Base-by-base conservation (phyloP, 1,139 yeast species). In the Blastobotrys petasosporus region DNA sequence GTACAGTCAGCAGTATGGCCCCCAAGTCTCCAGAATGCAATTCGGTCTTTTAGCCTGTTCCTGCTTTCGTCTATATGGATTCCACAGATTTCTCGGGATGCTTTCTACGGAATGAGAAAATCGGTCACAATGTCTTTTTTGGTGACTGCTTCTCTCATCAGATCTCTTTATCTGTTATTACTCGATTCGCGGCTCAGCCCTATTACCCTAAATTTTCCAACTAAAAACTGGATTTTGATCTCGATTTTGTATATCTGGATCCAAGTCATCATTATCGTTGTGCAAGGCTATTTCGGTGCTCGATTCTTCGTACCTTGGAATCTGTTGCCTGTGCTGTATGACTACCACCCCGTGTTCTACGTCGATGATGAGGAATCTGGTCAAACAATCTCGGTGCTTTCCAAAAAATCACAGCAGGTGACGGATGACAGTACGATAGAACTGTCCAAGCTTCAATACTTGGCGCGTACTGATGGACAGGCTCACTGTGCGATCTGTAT, bases 401-500 rank as follows among this genome's bases (percentile, higher is more conserved):
- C 33, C 44, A 15, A 32, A 36, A 7, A 34, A 36, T n/a, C 40
- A 44, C 17, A 20, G 25, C 25, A 20, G 25, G n/a, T n/a, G n/a
- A 4, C 25, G 25, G 25, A 20, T 20, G 25, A 20, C 4, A 20
- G 7, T 7, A 20, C 25, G 7, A 7, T 20, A 4, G 6, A 20
- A 7, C 25, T 20, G 25, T 20, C 25, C 7, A 20, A 20, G 25
- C 25, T 20, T 4, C 25, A 20, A 20, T 20, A 20, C 25, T 20
- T 20, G 25, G 25, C 25, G 25, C 25, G 25, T 7, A 20, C 25
- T 20, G 25, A 20, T 20, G 25, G 25, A 20, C 25, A 20, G 13
- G 69, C 70, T 47, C 94, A 84, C 53, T 90, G 97, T 70, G 86
- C 95, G 9, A 87, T 90, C 51, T 90, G 97, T 67, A 88, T 88